Conservation (phyloP, 495 filamentous ascomycete species). For the Neurospora sp. region DNA sequence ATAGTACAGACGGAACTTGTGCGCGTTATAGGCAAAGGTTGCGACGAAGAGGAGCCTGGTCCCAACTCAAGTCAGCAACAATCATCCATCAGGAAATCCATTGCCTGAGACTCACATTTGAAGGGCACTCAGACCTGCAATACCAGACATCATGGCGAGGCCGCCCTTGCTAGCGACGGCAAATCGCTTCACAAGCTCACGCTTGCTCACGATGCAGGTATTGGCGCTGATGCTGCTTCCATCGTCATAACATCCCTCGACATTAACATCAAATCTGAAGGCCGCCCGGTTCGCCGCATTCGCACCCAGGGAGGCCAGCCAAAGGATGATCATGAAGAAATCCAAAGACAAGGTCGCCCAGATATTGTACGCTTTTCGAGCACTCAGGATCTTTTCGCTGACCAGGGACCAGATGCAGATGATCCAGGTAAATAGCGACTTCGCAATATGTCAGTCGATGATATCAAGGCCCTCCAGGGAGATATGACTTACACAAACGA, state of each 20-base stretch:
- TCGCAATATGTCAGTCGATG: neutral
- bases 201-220: slow-evolving; percentile 22
- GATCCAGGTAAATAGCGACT: slow-evolving; percentile 39
- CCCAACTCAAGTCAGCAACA: neutral
- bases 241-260: slow-evolving; percentile 25
- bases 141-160: slow-evolving; percentile 25
- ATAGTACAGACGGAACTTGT: slow-evolving; percentile 30
- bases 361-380: slow-evolving; percentile 31
- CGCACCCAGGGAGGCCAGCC: slow-evolving; percentile 37
- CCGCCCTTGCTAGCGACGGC: slow-evolving; percentile 19
- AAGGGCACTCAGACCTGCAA: slow-evolving; percentile 36
- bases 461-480: neutral
- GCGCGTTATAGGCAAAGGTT: slow-evolving; percentile 33
- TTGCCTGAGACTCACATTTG: slow-evolving; percentile 16
- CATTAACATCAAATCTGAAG: slow-evolving; percentile 24
- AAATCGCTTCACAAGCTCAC: slow-evolving; percentile 14
- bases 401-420: slow-evolving; percentile 30
- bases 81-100: neutral
- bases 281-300: slow-evolving; percentile 29
- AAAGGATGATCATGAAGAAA: slow-evolving; percentile 35
- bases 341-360: slow-evolving; percentile 38
- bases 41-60: slow-evolving; percentile 34
- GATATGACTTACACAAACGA: slow-evolving; percentile 29
- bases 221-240: slow-evolving; percentile 28
- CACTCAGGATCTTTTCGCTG: slow-evolving; percentile 28